Base-by-base conservation (phyloP, 1,284 basidiomycete species). In the Bondarzewia mesenterica region DNA sequence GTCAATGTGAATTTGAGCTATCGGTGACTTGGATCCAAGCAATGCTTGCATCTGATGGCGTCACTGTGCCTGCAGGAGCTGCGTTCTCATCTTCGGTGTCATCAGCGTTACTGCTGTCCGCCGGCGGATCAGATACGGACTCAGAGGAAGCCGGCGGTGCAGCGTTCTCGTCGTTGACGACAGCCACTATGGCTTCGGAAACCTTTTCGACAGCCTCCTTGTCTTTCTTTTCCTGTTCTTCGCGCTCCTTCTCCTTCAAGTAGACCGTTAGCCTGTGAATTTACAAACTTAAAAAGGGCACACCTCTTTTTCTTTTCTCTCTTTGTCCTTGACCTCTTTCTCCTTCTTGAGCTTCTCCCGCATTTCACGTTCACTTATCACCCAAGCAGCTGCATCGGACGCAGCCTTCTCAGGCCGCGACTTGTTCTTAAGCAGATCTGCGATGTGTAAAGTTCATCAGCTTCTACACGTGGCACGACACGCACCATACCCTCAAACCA, bases 361-460 rank as follows among this genome's bases (percentile, higher is more conserved):
- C 71, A 87, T 75, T 64, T 80, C 77, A 52, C 84, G 73, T 68
- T 89, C 87, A 48, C 72, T 71, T 41, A 74, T 63, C 22, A 89
- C 85, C 88, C 89, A 91, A 26, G 67, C 73, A 1, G 69, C 69
- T 18, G 80, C 82, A 16, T 75, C 79, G 35, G 70, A 65, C 5
- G 85, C 82, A 26, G 87, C 86, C 4, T 72, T 68, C 58, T 86
- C 81, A 2, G 89, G 88, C 45, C 81, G 72, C 16, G 80, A 81
- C 69, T 91, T 91, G 68, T 89, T 84, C 67, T 82, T 82, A 51
- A 92, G 68, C 50, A 92, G 61, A 65, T 89, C 85, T 86, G 59
- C 38, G 21, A 39, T 51, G 49, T 43, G 37, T 37, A 49, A 29
- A 40, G 2, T 35, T 26, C 35, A 55, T 64, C 60, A 64, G 60